Base-by-base conservation (phyloP, 2,329 filamentous ascomycete genomes). In the Blastomyces gilchristii region DNA sequence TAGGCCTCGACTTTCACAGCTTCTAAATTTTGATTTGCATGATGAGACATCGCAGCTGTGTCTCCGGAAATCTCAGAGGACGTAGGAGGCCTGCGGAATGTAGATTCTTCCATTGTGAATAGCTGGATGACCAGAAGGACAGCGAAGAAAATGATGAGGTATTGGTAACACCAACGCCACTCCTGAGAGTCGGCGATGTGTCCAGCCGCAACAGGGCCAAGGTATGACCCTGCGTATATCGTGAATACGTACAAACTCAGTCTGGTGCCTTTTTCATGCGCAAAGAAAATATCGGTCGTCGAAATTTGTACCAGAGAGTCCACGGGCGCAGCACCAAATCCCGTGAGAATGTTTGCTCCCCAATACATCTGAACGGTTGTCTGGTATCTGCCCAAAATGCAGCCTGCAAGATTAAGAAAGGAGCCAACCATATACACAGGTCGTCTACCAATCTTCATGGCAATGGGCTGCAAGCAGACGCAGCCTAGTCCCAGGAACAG, bases 51-150 rank as follows among this genome's bases (percentile, higher is more conserved):
- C 52, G 58, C 31, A 16, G 54, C 43, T 28, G 61, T 53, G 16
- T 59, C 52, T 45, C 50, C 47, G 6, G 61, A 61, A 31, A 61
- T 54, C 9, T 63, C 64, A n/a, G 41, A 47, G 11, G 64, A 28
- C 2, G 63, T 25, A 14, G 56, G 50, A 4, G 61, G 61, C 43
- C 80, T 76, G 58, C 74, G 70, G 69, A 81, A 85, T 69, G 82
- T 85, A 6, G 83, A 84, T 70, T 86, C 84, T 70, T 86, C 84
- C 77, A 85, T 80, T 69, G 81, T 80, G 67, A 86, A 81, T 72
- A 84, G 83, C 1, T 82, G 72, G 65, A 84, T 76, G 34, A 85
- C 68, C 0, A 81, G 62, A 6, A 72, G 70, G 9, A 71, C 62
- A 2, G 74, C 73, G 31, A 80, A 70, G 41, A 80, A 69, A 58